phyloP scores from a whole-genome alignment of 2,329 filamentous ascomycete genomes.

The Phoma herbarum region DNA sequence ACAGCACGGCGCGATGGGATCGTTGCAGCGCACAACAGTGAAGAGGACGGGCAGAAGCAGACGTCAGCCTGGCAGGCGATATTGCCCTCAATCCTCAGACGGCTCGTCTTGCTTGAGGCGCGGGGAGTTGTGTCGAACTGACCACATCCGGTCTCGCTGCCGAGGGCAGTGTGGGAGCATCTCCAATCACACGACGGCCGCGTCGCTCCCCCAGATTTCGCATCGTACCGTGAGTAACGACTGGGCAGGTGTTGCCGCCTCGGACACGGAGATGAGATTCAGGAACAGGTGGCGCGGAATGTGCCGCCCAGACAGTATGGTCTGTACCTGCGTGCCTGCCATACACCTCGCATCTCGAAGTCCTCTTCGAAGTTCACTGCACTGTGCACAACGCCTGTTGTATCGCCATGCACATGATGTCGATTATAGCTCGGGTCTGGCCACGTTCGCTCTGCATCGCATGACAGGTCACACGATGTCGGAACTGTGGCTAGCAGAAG shows the following conservation, averaged over 20 bases:
- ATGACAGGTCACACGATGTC: conserved; percentile 1
- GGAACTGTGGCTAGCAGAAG: background rate
- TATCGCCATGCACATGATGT: background rate
- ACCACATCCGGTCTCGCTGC: conserved; percentile 12
- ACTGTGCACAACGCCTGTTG: background rate
- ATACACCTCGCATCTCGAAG: background rate
- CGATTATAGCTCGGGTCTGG: background rate
- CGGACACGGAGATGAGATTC: conserved; percentile 24
- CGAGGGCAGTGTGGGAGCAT: conserved; percentile 30
- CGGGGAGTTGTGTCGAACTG: conserved; percentile 12
- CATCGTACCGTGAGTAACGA: conserved; percentile 22
- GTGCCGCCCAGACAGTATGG: conserved; percentile 3
- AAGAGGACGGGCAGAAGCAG: conserved; percentile 1
- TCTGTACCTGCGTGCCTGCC: conserved; percentile 4
- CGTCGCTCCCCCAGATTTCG: conserved; percentile 33
- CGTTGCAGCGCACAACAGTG: conserved; percentile 6
- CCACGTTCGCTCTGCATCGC: background rate
- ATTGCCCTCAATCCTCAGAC: conserved; percentile 7
- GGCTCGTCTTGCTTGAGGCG: conserved; percentile 23
- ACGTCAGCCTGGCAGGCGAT: conserved; percentile 22
- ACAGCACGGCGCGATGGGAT: conserved; percentile 1
- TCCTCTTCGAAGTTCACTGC: background rate
- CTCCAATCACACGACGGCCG: conserved; percentile 40
- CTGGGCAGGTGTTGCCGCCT: conserved; percentile 26
- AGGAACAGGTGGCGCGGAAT: conserved; percentile 30